These are phyloP conservation scores for Sarocladium kiliense DNA, from an alignment of 2,329 filamentous ascomycete genomes.

Conservation along the genomic window DNA sequence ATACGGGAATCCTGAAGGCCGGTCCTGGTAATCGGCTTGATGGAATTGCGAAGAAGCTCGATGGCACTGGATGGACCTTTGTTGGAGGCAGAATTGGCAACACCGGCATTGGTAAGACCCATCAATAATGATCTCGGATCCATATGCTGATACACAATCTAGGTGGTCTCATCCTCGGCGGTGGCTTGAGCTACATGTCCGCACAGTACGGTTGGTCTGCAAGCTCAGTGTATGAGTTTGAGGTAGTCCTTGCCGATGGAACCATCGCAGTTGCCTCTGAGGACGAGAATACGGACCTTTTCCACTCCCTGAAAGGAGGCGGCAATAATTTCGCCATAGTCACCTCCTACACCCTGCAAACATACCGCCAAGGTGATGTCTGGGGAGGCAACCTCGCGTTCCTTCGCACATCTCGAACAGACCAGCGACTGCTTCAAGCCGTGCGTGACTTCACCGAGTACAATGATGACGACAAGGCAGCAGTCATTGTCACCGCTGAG, in stretches of 20 bases:
- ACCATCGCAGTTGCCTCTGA: constrained; percentile 39
- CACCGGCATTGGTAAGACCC: constrained; percentile 34
- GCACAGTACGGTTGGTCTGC: constrained; percentile 45
- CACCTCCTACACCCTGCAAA: constrained; percentile 37
- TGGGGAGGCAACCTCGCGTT: constrained; percentile 39
- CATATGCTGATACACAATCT: background rate
- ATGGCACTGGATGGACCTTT: constrained; percentile 35
- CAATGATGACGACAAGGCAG: constrained; percentile 54
- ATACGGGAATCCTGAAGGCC: constrained; percentile 32
- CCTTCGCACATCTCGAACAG: constrained; percentile 23
- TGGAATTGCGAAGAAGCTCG: constrained; percentile 32
- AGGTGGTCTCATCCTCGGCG: constrained; percentile 43
- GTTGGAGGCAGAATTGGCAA: constrained; percentile 41
- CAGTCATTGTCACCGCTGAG: constrained; percentile 52
- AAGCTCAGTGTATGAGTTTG: constrained; percentile 42
- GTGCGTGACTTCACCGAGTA: constrained; percentile 52
- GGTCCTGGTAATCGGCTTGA: constrained; percentile 42
- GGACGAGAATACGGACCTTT: constrained; percentile 41
- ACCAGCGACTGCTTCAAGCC: constrained; percentile 35
- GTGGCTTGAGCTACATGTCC: constrained; percentile 47
- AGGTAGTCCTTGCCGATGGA: constrained; percentile 48
- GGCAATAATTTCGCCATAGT: constrained; percentile 52
- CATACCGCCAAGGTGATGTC: constrained; percentile 32
- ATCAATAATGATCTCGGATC: background rate
- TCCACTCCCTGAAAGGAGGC: constrained; percentile 48